Conservation (phyloP, 2,329 filamentous ascomycete species). For the Arachnomyces sp. region DNA sequence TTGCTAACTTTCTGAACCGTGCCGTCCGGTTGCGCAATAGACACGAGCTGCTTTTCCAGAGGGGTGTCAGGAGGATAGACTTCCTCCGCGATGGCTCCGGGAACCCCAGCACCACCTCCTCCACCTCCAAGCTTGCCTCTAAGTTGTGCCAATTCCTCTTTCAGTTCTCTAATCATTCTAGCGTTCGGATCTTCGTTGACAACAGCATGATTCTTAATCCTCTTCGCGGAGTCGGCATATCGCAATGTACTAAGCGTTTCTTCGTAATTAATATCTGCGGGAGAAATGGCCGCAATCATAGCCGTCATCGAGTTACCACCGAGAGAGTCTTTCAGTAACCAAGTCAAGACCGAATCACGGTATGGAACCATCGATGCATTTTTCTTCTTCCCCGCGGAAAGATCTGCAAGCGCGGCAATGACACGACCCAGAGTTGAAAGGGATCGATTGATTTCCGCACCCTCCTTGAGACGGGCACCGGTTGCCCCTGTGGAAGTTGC, state of each 20-base stretch:
- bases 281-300: constrained; percentile 98
- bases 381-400: constrained; percentile 64
- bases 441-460: constrained; percentile 96
- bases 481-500: constrained; percentile 96
- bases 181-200: constrained; percentile 99
- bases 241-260: constrained; percentile 92
- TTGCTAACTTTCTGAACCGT: constrained; percentile 92
- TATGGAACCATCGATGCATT: constrained; percentile 84
- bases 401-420: constrained; percentile 87
- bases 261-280: constrained; percentile 97
- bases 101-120: constrained; percentile 39
- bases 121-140: constrained; percentile 71
- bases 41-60: constrained; percentile 91
- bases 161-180: constrained; percentile 95
- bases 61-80: constrained; percentile 90
- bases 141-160: constrained; percentile 82
- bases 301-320: constrained; percentile 99
- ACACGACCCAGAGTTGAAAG: constrained; percentile 94
- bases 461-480: constrained; percentile 89
- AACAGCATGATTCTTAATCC: constrained; percentile 99
- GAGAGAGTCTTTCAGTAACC: constrained; percentile 92
- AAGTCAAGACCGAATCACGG: constrained; percentile 91
- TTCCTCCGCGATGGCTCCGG: constrained; percentile 57
- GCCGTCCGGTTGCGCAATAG: constrained; percentile 80
- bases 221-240: constrained; percentile 95